phyloP scores from a whole-genome alignment of 805 yeast species.

The Yarrowia porcina region DNA sequence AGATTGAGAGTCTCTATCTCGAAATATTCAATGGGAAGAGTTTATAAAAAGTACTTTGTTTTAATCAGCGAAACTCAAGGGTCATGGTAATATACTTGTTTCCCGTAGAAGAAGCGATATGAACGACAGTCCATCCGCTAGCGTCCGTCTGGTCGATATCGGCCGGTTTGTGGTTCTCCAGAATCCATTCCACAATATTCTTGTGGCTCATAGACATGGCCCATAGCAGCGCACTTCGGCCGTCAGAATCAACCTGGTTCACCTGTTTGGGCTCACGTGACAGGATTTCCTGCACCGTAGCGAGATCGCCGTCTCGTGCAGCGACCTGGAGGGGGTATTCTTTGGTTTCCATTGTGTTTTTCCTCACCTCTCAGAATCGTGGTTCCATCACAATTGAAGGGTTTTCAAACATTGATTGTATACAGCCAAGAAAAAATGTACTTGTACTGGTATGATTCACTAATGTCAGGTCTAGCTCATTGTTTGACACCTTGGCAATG shows the following conservation, averaged over 20 bases:
- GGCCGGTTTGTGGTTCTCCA: constrained; percentile 35
- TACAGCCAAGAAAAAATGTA: no score
- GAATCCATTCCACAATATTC: constrained; percentile 46
- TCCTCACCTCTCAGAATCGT: no score
- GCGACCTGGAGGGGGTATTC: constrained; percentile 44
- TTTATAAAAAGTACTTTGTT: no score
- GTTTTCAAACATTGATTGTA: no score
- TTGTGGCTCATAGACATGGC: constrained; percentile 64
- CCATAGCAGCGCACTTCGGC: constrained; percentile 84
- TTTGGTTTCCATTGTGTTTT: constrained; percentile 25
- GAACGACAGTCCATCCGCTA: constrained; percentile 86
- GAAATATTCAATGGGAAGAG: no score
- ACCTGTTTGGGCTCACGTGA: constrained; percentile 50
- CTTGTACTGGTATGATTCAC: no score
- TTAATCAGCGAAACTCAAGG: no score
- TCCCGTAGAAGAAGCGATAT: constrained; percentile 77
- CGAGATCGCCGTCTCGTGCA: constrained; percentile 56
- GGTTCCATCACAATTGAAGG: no score
- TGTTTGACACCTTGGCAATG: no score
- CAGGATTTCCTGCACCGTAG: constrained; percentile 51
- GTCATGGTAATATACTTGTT: no score
- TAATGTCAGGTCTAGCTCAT: no score
- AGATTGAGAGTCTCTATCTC: no score
- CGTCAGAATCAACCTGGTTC: constrained; percentile 59
- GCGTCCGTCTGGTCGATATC: constrained; percentile 74